Evolutionary conservation across 371 early-diverging fungal species (phyloP), one percentile per base, ranked within the genome.

Genomic region (Mortierella sp.): DNA sequence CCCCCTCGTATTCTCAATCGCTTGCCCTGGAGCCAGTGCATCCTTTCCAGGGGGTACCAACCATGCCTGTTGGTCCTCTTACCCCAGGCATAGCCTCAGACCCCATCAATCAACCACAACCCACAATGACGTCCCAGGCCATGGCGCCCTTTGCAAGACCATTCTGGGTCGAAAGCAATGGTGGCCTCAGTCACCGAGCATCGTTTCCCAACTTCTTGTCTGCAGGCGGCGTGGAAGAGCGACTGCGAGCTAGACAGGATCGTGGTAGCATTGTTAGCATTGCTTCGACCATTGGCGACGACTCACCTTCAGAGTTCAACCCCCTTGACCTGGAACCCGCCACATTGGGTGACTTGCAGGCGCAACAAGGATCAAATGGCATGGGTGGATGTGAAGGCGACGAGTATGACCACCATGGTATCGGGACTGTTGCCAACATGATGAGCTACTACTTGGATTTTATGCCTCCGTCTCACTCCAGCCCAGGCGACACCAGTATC

Each of bases 241-340:
- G 74, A n/a, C 61, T 73, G 31, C 55, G 64, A 2, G 59, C 74
- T 12, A 47, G 74, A 42, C 74, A 64, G 61, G 74, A 73, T 54
- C 68, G 74, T 14, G 68, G 68, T 21, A 73, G 74, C 41, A 73
- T 73, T 65, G 68, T 73, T 64, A 73, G 74, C 31, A 61, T 73
- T 3, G 65, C 74, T 21, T 73, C 74, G 2, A 73, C 74, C 4
- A 58, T 73, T 26, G 74, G 74, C 1, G 74, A 73, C 13, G 74
- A 73, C 54, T 67, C 68, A 12, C 68, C 68, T 26, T 63, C 74
- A 21, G 68, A 73, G 6, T 65, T 72, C 45, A 55, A 30, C 41
- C 16, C 59, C 27, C 61, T 68, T 45, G 74, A 73, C 39, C 51
- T 67, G 18, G 74, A 73, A 5, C 61, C 52, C 1, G 38, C 52